Conservation (phyloP, 2,329 filamentous ascomycete species). For the Moelleriella libera region DNA sequence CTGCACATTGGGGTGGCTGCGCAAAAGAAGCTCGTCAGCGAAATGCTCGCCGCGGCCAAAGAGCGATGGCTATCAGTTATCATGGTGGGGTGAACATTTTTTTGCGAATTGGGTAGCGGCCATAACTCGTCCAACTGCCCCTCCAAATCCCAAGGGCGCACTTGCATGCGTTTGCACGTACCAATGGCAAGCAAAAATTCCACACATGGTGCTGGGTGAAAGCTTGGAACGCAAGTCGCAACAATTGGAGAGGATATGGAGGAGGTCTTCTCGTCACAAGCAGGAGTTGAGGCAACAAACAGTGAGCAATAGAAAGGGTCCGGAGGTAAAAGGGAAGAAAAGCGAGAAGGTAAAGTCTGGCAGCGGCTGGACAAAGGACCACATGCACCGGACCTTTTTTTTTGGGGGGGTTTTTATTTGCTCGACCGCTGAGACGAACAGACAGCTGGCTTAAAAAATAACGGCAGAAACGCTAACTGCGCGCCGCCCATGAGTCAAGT, state of each 20-base stretch:
- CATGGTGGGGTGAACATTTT: conserved; percentile 14
- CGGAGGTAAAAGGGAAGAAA: neutral
- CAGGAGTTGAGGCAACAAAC: neutral
- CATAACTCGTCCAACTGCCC: conserved; percentile 8
- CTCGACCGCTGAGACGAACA: neutral
- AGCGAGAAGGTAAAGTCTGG: neutral
- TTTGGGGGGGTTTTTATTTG: too few relatives aligned
- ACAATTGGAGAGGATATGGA: neutral
- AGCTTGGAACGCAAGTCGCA: neutral
- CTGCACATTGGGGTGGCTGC: conserved; percentile 78
- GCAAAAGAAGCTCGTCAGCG: conserved; percentile 6
- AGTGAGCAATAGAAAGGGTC: neutral
- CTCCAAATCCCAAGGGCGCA: conserved; percentile 9
- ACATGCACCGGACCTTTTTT: neutral
- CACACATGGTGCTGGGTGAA: conserved; percentile 61
- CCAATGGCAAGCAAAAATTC: conserved; percentile 92
- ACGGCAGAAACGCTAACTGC: neutral
- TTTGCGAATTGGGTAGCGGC: neutral
- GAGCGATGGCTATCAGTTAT: neutral
- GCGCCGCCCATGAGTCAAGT: conserved; percentile 6
- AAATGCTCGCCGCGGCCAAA: neutral
- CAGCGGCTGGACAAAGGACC: neutral
- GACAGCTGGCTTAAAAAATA: neutral
- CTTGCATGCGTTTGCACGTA: conserved; percentile 28
- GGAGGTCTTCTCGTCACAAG: neutral